These are phyloP conservation scores for Xylaria sp. DNA, from an alignment of 2,329 filamentous ascomycete species.

Conservation along the genomic window DNA sequence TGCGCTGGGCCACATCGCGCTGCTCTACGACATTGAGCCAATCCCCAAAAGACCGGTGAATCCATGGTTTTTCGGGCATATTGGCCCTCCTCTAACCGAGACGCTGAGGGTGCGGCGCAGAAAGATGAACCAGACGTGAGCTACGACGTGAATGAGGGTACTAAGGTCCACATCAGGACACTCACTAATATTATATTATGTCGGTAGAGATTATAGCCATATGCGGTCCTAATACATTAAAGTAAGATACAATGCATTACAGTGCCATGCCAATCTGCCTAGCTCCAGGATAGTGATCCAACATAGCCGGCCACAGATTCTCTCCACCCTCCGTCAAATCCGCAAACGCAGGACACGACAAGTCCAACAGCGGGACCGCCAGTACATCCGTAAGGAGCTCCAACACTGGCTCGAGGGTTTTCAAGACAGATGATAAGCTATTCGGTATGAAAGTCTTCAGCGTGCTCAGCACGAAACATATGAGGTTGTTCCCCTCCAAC, in stretches of 20 bases:
- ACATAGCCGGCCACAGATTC: slow-evolving; percentile 25
- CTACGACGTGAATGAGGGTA: neutral
- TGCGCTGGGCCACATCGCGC: slow-evolving; percentile 42
- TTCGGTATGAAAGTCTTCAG: slow-evolving; percentile 50
- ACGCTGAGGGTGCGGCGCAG: slow-evolving; percentile 34
- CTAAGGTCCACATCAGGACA: neutral
- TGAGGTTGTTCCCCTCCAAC: slow-evolving; percentile 53
- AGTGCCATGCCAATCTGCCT: slow-evolving; percentile 23
- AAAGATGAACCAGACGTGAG: neutral
- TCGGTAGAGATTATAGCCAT: neutral
- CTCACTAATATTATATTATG: neutral
- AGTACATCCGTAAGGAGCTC: slow-evolving; percentile 44
- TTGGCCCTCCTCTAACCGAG: slow-evolving; percentile 36
- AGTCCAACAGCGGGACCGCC: slow-evolving; percentile 34
- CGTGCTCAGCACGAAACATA: slow-evolving; percentile 47
- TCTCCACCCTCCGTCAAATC: slow-evolving; percentile 38
- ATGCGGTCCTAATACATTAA: neutral
- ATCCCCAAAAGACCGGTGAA: slow-evolving; percentile 33
- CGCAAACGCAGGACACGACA: slow-evolving; percentile 40
- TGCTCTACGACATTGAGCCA: slow-evolving; percentile 46
- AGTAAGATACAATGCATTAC: neutral
- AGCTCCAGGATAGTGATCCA: slow-evolving; percentile 29
- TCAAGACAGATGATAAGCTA: slow-evolving; percentile 46
- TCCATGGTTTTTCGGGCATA: slow-evolving; percentile 40
- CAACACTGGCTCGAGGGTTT: slow-evolving; percentile 40